Base-by-base conservation (phyloP, 306 rosid genomes). In the Sphenostylis stenocarpa region DNA sequence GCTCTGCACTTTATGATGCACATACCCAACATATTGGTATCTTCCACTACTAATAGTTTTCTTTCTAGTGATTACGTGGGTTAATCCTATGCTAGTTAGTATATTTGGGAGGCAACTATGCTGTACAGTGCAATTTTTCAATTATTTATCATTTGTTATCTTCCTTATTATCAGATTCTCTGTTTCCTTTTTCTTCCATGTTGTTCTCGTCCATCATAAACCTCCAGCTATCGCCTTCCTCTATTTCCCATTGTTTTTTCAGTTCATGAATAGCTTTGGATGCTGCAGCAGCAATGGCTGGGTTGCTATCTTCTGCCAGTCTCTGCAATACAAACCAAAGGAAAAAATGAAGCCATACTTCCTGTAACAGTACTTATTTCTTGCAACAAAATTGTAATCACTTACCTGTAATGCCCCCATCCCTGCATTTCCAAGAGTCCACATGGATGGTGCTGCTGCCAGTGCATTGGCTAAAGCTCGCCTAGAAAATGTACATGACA, bases 381-480 rank as follows among this genome's bases (percentile, higher is more conserved):
- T n/a, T 64, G 47, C 47, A 41, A 41, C 12, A 3, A 45, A 67
- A 38, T 47, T 44, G 60, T 20, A 52, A 69, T 57, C 56, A 44
- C 57, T 39, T 19, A 94, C 98, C 96, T 94, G 96, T 41, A 94
- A 84, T 38, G 98, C 98, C 71, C 98, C 98, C 98, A 94, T 92
- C 82, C 97, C 98, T 19, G 96, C 95, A 83, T 94, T 94, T 78
- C 98, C 97, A 60, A 92, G 93, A 61, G 92, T 89, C 98, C 98
- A 94, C 92, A 89, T 94, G 58, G 98, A 92, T 55, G 98, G 98
- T 52, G 97, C 98, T 60, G 93, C 81, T 17, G 92, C 96, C 60
- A 94, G 85, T 43, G 98, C 98, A 81, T 90, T 94, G 29, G 97
- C 93, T 47, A 94, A 73, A 34, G 98, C 98, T 85, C 79, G 84